Conservation (phyloP, 2,329 filamentous ascomycete species). For the Mycocentrospora acerina region DNA sequence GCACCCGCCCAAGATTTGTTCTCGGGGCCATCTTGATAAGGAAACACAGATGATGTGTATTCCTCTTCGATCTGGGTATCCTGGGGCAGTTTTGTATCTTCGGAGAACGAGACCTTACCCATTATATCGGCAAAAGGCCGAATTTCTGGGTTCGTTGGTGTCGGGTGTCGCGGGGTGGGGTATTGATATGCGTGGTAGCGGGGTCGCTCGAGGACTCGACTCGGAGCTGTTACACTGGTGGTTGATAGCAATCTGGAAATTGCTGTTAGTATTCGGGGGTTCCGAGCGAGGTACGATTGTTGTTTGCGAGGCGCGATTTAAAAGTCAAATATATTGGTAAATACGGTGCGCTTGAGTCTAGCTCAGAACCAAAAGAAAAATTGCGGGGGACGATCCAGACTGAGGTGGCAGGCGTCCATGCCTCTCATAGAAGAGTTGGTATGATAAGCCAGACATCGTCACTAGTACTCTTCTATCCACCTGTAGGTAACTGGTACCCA, state of each 20-base stretch:
- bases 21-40: slow-evolving; percentile 75
- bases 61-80: slow-evolving; percentile 58
- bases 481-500: slow-evolving; percentile 20
- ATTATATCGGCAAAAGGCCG: slow-evolving; percentile 57
- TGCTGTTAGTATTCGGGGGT: slow-evolving; percentile 15
- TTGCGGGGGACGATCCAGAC: slow-evolving; percentile 10
- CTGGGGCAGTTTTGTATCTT: slow-evolving; percentile 52
- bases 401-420: slow-evolving; percentile 11
- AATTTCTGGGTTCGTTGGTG: slow-evolving; percentile 33
- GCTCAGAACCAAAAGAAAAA: slow-evolving; percentile 22
- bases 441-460: slow-evolving; percentile 20
- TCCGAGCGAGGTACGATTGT: neutral
- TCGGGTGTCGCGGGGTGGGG: slow-evolving; percentile 18
- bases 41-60: slow-evolving; percentile 67
- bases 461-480: slow-evolving; percentile 16
- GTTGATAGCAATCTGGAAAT: slow-evolving; percentile 13
- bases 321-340: slow-evolving; percentile 1
- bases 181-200: slow-evolving; percentile 24
- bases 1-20: slow-evolving; percentile 95
- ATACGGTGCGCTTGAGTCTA: slow-evolving; percentile 2
- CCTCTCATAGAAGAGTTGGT: slow-evolving; percentile 6
- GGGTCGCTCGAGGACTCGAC: slow-evolving; percentile 25
- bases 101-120: slow-evolving; percentile 55
- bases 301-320: slow-evolving; percentile 5
- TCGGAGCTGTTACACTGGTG: slow-evolving; percentile 28